Percentiles rank a stretch among this genome's conserved stretches.
Conservation (phyloP, 352 stramenopile species). For the Hyaloperonospora arabidopsidis region DNA sequence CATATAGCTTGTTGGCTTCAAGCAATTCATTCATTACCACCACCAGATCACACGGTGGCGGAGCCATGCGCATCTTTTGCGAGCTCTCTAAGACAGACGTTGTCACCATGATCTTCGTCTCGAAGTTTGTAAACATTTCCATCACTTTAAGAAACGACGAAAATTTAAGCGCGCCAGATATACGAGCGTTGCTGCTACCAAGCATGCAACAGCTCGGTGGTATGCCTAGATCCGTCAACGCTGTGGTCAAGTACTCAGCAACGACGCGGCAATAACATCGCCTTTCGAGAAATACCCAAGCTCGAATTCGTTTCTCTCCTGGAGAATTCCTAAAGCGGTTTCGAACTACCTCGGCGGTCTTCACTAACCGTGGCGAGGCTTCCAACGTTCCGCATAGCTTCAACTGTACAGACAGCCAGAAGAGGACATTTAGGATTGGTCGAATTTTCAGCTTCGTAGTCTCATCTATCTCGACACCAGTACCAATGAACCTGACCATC, state of each 20-base stretch:
- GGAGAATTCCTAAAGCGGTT: conserved; percentile 37
- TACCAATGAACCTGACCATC: conserved; percentile 25
- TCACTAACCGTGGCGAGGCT: conserved; percentile 51
- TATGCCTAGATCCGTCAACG: conserved; percentile 31
- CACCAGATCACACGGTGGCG: conserved; percentile 56
- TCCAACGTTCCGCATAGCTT: conserved; percentile 27
- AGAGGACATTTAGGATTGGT: conserved; percentile 51
- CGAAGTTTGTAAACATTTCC: conserved; percentile 41
- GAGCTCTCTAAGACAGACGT: conserved; percentile 62
- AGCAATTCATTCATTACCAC: conserved; percentile 71
- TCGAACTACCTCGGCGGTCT: conserved; percentile 41
- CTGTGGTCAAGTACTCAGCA: conserved; percentile 64
- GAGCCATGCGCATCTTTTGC: conserved; percentile 33
- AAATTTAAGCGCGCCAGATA: conserved; percentile 48
- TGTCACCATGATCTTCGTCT: conserved; percentile 68
- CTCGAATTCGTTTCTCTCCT: conserved; percentile 17
- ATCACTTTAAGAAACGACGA: conserved; percentile 68
- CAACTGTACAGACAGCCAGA: conserved; percentile 33
- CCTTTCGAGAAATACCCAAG: conserved; percentile 70
- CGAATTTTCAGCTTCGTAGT: conserved; percentile 29
- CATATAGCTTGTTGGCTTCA: conserved; percentile 67
- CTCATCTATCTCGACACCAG: conserved; percentile 34
- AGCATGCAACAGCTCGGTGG: conserved; percentile 71
- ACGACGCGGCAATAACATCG: conserved; percentile 63
- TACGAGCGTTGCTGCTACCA: conserved; percentile 54